Evolutionary conservation across 345 rosid species (phyloP).

Genomic region (Rhodamnia rubescens): DNA sequence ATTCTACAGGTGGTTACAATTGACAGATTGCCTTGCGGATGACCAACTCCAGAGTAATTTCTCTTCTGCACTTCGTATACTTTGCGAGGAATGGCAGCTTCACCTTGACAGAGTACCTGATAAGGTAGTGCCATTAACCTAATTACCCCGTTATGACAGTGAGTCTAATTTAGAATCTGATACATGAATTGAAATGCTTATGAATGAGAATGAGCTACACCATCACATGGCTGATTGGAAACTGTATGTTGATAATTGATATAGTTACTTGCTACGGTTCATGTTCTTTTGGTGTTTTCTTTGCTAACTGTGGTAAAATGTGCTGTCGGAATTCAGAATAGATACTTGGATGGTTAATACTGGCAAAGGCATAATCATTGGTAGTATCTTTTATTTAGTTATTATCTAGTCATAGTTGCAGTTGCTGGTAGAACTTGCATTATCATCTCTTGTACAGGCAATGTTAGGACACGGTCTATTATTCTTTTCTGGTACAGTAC

Average conservation of each 20-base stretch:
- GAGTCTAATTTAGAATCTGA: neutral
- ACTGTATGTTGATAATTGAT: neutral
- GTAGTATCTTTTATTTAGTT: neutral
- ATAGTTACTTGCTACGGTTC: neutral
- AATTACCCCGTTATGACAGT: neutral
- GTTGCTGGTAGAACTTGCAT: neutral
- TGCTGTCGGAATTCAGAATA: neutral
- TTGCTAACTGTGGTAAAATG: neutral
- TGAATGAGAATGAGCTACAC: neutral
- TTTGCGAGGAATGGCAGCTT: constrained; percentile 61
- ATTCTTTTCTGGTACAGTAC: neutral
- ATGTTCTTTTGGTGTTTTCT: neutral
- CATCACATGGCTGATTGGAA: neutral
- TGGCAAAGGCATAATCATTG: neutral
- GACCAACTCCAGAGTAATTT: constrained; percentile 36
- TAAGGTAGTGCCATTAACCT: constrained; percentile 30
- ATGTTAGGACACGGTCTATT: neutral
- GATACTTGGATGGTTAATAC: neutral
- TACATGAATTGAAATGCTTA: neutral
- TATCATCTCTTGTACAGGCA: neutral
- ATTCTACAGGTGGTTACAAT: constrained; percentile 59
- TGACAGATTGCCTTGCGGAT: constrained; percentile 37
- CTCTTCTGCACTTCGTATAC: constrained; percentile 37
- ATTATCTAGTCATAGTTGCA: neutral
- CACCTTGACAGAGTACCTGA: constrained; percentile 59